phyloP scores from a whole-genome alignment of 192 early-diverging fungal genomes.

The Lobulomyces angularis region DNA sequence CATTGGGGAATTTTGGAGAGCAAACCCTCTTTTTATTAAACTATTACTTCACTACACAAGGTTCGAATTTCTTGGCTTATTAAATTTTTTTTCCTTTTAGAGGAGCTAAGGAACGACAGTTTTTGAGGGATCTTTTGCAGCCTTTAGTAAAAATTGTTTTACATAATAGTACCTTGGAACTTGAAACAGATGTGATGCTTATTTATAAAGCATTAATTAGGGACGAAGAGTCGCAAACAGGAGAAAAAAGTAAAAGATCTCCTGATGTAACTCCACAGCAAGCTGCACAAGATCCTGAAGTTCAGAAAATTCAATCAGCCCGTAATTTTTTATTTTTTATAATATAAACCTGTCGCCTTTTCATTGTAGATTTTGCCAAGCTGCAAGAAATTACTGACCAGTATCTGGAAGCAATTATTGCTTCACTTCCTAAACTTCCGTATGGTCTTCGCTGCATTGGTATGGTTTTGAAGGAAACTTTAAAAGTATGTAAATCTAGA shows the following conservation, averaged over 20 bases:
- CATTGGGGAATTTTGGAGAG: conserved; percentile 81
- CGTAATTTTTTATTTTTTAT: conserved; percentile 16
- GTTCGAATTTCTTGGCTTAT: conserved; percentile 21
- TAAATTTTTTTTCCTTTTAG: conserved; percentile 14
- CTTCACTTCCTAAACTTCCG: conserved; percentile 75
- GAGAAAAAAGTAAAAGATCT: conserved; percentile 59
- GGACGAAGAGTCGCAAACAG: conserved; percentile 80
- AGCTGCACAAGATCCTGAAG: conserved; percentile 71
- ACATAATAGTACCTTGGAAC: conserved; percentile 60
- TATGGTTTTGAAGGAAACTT: conserved; percentile 65
- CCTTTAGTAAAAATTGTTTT: conserved; percentile 73
- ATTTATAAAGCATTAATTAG: conserved; percentile 82
- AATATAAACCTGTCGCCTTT: conserved; percentile 9
- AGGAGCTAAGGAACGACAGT: conserved; percentile 89
- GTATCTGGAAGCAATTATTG: conserved; percentile 71
- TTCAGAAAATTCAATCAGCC: conserved; percentile 18
- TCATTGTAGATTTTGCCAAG: conserved; percentile 49
- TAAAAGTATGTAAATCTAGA: conserved; percentile 25
- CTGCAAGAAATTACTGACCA: conserved; percentile 68
- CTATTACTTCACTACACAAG: conserved; percentile 89
- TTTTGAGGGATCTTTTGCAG: conserved; percentile 69
- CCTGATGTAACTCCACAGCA: conserved; percentile 69
- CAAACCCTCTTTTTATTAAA: conserved; percentile 95
- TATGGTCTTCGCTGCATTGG: conserved; percentile 94
- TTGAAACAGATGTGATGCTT: conserved; percentile 72